Evolutionary conservation across 805 yeast species (phyloP).

Genomic region (Isabelozyma gotoi): DNA sequence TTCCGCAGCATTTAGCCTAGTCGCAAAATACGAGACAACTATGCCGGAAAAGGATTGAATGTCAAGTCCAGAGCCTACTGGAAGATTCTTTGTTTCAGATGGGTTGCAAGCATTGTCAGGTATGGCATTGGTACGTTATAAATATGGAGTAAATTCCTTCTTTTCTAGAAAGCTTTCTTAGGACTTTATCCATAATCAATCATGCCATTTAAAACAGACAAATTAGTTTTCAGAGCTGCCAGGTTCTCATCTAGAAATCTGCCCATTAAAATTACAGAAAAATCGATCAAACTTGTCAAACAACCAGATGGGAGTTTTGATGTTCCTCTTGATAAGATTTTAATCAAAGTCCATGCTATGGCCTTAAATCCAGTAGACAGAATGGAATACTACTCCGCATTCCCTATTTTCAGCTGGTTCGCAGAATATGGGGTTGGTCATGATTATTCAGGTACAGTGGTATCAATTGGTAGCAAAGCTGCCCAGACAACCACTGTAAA

Average conservation of each 20-base stretch:
- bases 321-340: constrained; percentile 15
- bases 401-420: constrained; percentile 7
- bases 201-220: constrained; percentile 11
- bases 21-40: too few species aligned
- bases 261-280: constrained; percentile 11
- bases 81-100: too few species aligned
- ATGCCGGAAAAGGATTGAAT: too few species aligned
- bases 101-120: too few species aligned
- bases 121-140: too few species aligned
- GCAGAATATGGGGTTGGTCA: constrained; percentile 24
- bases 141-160: too few species aligned
- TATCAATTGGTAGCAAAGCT: constrained; percentile 26
- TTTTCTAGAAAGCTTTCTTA: too few species aligned
- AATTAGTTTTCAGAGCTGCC: constrained; percentile 19
- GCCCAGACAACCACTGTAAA: constrained; percentile 15
- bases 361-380: constrained; percentile 36
- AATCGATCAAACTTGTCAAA: constrained; percentile 7
- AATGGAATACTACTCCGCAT: constrained; percentile 16
- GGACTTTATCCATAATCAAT: background rate
- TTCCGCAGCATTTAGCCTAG: too few species aligned
- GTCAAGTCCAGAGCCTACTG: too few species aligned
- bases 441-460: constrained; percentile 35
- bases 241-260: constrained; percentile 14
- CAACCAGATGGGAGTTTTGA: constrained; percentile 12
- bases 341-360: constrained; percentile 31